Percentiles rank a stretch among this genome's conserved stretches.
Evolutionary conservation across 805 yeast genomes (phyloP).

Genomic region (Candida morakotiae): DNA sequence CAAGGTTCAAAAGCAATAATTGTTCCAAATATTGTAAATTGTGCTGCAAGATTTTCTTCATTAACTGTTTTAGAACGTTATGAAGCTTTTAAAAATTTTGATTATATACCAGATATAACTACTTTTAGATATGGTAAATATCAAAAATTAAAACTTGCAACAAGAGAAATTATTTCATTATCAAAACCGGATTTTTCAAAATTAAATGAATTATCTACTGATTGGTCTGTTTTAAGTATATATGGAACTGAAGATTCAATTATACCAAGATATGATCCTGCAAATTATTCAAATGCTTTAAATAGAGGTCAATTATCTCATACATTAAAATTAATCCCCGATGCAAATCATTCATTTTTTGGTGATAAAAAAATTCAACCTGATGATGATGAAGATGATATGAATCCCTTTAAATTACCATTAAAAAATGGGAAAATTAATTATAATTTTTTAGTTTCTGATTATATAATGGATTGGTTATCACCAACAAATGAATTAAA

Average conservation of each 20-base stretch:
- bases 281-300: conserved; percentile 54
- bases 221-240: conserved; percentile 56
- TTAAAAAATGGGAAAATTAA: conserved; percentile 48
- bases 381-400: conserved; percentile 26
- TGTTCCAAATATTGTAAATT: conserved; percentile 68
- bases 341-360: conserved; percentile 80
- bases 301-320: conserved; percentile 47
- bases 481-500: conserved; percentile 43
- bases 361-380: conserved; percentile 42
- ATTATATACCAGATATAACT: conserved; percentile 9
- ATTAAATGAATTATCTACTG: conserved; percentile 38
- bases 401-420: conserved; percentile 41
- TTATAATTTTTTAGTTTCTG: conserved; percentile 52
- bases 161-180: conserved; percentile 48
- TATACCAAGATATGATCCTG: conserved; percentile 62
- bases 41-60: conserved; percentile 68
- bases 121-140: conserved; percentile 49
- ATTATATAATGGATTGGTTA: conserved; percentile 46
- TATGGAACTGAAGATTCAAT: conserved; percentile 69
- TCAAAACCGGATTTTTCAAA: conserved; percentile 43
- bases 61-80: conserved; percentile 42
- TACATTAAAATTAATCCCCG: conserved; percentile 50
- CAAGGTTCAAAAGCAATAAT: conserved; percentile 27
- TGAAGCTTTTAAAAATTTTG: conserved; percentile 15
- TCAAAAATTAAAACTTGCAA: conserved; percentile 38